Base-by-base conservation (phyloP, 345 rosid species). In the Atalantia buxifolia region DNA sequence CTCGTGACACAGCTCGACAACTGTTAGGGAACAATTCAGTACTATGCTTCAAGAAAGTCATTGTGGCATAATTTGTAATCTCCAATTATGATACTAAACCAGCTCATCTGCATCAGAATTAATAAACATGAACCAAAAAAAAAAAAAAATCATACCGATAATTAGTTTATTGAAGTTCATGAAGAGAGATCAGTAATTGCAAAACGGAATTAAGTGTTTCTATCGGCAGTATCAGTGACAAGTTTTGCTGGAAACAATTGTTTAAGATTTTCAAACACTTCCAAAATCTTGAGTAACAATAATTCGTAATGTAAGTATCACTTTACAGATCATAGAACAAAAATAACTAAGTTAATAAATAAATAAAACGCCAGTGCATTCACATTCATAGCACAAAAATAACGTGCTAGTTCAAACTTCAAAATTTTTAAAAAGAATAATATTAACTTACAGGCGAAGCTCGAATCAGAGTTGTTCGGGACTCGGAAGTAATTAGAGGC, bases 1-100 rank as follows among this genome's bases (percentile, higher is more conserved):
- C 97, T 40, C 90, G 87, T 40, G 91, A 90, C 72, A 69, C 86
- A 40, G 79, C 67, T 16, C 84, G 85, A 68, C 65, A 63, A 22
- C 77, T 79, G 42, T 78, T 80, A 40, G 87, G 87, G 56, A 86
- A 81, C 84, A 87, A 66, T 9, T 86, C 70, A 24, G 71, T 73
- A 14, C 63, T 79, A 80, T 76, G 42, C 35, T 76, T 83, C 18
- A 36, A 55, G 56, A 68, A 63, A 50, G 71, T 68, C 85, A 83
- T 79, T 40, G 61, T 18, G 0, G 50, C 42, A 16, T 19, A 27
- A 0, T 53, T 45, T 30, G 38, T 70, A 27, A 53, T 40, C 28
- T 12, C 73, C 33, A 48, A 70, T 45, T 70, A 18, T 22, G 64
- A 36, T 33, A 33, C 18, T 73, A 19, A 75, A 45, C 61, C 76